phyloP scores from a whole-genome alignment of 129 eudicot species.

The Flaveria ramosissima region DNA sequence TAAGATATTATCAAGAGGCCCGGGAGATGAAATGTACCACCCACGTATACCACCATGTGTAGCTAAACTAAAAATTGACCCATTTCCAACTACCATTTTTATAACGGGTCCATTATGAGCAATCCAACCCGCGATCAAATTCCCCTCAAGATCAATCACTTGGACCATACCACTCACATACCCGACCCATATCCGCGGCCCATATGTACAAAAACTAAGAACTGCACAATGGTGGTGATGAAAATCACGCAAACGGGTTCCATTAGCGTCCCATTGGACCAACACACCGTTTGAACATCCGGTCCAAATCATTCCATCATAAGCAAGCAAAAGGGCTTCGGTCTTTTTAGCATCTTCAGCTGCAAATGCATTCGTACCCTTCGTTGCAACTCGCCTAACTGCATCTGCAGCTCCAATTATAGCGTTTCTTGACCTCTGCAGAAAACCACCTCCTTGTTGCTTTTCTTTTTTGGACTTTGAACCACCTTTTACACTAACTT shows the following conservation, averaged over 20 bases:
- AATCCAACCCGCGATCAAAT: conserved; percentile 73
- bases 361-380: conserved; percentile 72
- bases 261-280: conserved; percentile 95
- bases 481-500: conserved; percentile 59
- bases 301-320: conserved; percentile 88
- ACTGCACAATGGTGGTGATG: conserved; percentile 83
- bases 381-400: conserved; percentile 92
- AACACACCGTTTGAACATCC: conserved; percentile 86
- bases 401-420: conserved; percentile 99
- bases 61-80: conserved; percentile 71
- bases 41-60: conserved; percentile 98
- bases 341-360: conserved; percentile 85
- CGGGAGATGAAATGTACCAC: conserved; percentile 87
- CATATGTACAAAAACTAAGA: conserved; percentile 75
- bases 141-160: conserved; percentile 81
- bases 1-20: conserved; percentile 73
- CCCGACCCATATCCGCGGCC: conserved; percentile 81
- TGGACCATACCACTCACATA: conserved; percentile 92
- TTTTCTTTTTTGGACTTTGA: conserved; percentile 86
- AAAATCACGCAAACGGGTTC: conserved; percentile 73
- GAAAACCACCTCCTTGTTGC: conserved; percentile 63
- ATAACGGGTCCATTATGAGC: conserved; percentile 90
- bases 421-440: conserved; percentile 92
- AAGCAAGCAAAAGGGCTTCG: conserved; percentile 72
- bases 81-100: conserved; percentile 73